Percentiles rank a stretch among this genome's conserved stretches.
Evolutionary conservation across 495 filamentous ascomycete genomes (phyloP).

Genomic region (Neurospora cerealis): DNA sequence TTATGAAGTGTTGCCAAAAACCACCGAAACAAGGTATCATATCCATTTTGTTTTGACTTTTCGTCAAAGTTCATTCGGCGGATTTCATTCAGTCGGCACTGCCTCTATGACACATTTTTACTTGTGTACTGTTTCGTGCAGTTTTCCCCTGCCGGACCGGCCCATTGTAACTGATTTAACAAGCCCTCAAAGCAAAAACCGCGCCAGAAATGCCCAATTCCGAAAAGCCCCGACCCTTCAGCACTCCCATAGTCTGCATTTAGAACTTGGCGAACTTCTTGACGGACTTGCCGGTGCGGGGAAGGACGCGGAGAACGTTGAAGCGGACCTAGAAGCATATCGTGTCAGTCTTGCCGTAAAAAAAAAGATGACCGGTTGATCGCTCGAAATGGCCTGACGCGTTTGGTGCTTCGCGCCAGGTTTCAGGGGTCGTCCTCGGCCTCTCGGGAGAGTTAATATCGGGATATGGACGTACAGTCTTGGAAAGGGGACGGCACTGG

Average conservation of each 20-base stretch:
- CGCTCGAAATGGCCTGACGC: neutral
- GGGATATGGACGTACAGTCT: constrained; percentile 69
- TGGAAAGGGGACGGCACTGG: constrained; percentile 95
- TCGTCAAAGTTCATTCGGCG: constrained; percentile 22
- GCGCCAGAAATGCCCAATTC: constrained; percentile 42
- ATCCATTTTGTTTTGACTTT: constrained; percentile 6
- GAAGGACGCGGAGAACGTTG: constrained; percentile 96
- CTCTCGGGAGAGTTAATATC: neutral
- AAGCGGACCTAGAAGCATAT: constrained; percentile 68
- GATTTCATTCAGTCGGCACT: constrained; percentile 34
- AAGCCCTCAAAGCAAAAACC: constrained; percentile 41
- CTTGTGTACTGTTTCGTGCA: constrained; percentile 27
- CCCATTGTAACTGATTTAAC: constrained; percentile 33
- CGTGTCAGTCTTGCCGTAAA: constrained; percentile 3
- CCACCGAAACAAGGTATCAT: constrained; percentile 14
- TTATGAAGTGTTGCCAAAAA: neutral
- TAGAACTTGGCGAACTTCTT: constrained; percentile 99
- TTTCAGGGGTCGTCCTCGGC: neutral
- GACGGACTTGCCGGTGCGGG: constrained; percentile 89
- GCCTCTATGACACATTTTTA: constrained; percentile 32
- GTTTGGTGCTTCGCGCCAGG: neutral
- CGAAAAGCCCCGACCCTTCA: constrained; percentile 21
- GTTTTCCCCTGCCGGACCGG: constrained; percentile 35
- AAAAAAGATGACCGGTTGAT: neutral
- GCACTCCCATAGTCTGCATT: constrained; percentile 14